Percentiles rank a stretch among this genome's conserved stretches.
Conservation (phyloP, 2,329 filamentous ascomycete species). For the Plenodomus tracheiphilus region DNA sequence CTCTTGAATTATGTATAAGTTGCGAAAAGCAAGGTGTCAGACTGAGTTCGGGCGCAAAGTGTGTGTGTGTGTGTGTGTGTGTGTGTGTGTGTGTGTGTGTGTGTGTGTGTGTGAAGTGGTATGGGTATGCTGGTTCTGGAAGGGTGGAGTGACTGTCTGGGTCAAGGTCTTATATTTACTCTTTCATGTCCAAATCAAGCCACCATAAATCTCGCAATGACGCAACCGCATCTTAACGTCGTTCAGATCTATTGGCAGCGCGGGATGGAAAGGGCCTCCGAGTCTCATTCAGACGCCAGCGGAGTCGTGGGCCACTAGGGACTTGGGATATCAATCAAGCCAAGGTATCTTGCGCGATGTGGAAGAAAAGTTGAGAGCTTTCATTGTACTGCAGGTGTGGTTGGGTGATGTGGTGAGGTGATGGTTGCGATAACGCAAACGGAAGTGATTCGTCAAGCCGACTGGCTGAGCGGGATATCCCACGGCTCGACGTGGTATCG, state of each 20-base stretch:
- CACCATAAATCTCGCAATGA: constrained; percentile 24
- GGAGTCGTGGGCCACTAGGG: constrained; percentile 15
- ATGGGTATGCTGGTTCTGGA: constrained; percentile 8
- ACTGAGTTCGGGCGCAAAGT: constrained; percentile 2
- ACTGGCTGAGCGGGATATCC: constrained; percentile 32
- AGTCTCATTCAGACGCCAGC: constrained; percentile 16
- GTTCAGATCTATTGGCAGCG: constrained; percentile 20
- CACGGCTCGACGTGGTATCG: constrained; percentile 20
- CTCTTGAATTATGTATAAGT: background rate
- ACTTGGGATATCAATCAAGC: constrained; percentile 19
- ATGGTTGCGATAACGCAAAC: constrained; percentile 33
- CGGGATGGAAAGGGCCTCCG: constrained; percentile 31
- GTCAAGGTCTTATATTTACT: constrained; percentile 37
- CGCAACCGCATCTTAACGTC: constrained; percentile 25
- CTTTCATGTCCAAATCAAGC: constrained; percentile 25
- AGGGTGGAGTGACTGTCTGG: constrained; percentile 10
- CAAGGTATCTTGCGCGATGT: constrained; percentile 24
- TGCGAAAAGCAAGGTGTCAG: constrained; percentile 13
- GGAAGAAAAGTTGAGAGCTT: constrained; percentile 9
- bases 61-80: too few relatives aligned
- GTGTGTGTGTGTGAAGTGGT: too few relatives aligned
- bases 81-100: too few relatives aligned
- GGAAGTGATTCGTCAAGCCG: constrained; percentile 31
- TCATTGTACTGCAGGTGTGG: constrained; percentile 14
- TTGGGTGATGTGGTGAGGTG: constrained; percentile 41